These are phyloP conservation scores for Wallacemonas collosoma DNA, from an alignment of 208 protist genomes.

Conservation along the genomic window DNA sequence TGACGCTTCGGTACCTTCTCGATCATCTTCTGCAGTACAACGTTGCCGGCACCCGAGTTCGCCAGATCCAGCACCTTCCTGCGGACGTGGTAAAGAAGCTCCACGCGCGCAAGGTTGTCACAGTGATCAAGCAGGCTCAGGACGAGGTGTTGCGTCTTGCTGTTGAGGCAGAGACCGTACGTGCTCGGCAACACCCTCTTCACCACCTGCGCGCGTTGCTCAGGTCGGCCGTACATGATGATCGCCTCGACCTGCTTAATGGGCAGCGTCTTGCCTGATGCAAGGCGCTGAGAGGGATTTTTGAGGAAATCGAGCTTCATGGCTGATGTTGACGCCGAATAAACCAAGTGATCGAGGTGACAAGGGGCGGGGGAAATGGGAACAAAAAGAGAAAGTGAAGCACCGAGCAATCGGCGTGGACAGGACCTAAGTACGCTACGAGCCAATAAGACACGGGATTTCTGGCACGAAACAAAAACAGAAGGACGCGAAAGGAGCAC, in stretches of 20 bases:
- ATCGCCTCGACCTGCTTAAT: constrained; percentile 89
- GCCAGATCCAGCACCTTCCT: constrained; percentile 76
- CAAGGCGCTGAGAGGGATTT: constrained; percentile 82
- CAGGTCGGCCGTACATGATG: constrained; percentile 79
- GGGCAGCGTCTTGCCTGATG: constrained; percentile 79
- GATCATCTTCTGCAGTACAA: constrained; percentile 78
- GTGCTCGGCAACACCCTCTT: constrained; percentile 72
- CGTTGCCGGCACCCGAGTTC: constrained; percentile 76
- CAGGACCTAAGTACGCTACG: no score
- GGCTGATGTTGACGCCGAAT: neutral
- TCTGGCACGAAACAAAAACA: no score
- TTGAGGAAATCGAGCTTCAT: constrained; percentile 89
- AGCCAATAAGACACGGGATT: no score
- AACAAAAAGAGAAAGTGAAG: neutral
- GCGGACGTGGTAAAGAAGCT: constrained; percentile 83
- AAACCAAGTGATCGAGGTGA: constrained; percentile 11
- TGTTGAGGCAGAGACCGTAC: constrained; percentile 78
- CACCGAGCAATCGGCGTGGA: neutral
- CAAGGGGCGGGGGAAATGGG: constrained; percentile 20
- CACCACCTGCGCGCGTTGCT: constrained; percentile 83
- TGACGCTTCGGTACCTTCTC: constrained; percentile 75
- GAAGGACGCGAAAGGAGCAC: no score
- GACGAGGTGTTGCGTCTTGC: constrained; percentile 78
- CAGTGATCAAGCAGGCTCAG: constrained; percentile 71
- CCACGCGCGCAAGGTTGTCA: constrained; percentile 76